A percentile compares a stretch with the other conserved stretches of the same genome.
These are phyloP conservation scores for Fusarium pseudoanthophilum DNA, from an alignment of 2,329 filamentous ascomycete genomes.

Conservation along the genomic window DNA sequence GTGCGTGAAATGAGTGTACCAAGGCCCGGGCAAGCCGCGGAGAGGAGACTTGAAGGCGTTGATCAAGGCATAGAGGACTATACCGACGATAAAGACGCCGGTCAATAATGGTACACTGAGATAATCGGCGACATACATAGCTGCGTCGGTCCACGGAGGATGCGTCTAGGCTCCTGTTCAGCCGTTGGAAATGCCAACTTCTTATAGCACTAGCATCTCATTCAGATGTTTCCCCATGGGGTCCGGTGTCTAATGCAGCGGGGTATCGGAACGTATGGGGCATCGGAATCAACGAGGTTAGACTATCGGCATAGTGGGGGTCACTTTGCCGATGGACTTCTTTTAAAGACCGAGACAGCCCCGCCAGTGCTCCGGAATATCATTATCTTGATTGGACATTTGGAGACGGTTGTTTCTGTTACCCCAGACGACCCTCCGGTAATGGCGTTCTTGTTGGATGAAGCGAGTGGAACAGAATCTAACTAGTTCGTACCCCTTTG, in stretches of 20 bases:
- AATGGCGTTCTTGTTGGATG: background rate
- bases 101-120: rapidly evolving
- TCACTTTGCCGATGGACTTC: background rate
- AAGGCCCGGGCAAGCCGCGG: conserved; percentile 6
- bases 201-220: background rate
- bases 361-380: background rate
- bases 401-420: rapidly evolving
- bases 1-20: conserved; percentile 17
- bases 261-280: background rate
- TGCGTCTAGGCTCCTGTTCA: rapidly evolving
- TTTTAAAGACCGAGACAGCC: rapidly evolving
- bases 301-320: background rate
- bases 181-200: rapidly evolving
- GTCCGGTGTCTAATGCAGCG: rapidly evolving
- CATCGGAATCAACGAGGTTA: background rate
- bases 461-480: background rate
- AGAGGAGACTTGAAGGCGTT: background rate
- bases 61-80: background rate
- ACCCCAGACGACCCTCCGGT: too few species aligned
- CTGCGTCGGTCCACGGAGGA: rapidly evolving
- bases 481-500: background rate
- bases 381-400: rapidly evolving
- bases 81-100: background rate
- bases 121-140: background rate
- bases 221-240: background rate